Conservation (phyloP, 768 basidiomycete genomes). For the Boletus coccyginus region DNA sequence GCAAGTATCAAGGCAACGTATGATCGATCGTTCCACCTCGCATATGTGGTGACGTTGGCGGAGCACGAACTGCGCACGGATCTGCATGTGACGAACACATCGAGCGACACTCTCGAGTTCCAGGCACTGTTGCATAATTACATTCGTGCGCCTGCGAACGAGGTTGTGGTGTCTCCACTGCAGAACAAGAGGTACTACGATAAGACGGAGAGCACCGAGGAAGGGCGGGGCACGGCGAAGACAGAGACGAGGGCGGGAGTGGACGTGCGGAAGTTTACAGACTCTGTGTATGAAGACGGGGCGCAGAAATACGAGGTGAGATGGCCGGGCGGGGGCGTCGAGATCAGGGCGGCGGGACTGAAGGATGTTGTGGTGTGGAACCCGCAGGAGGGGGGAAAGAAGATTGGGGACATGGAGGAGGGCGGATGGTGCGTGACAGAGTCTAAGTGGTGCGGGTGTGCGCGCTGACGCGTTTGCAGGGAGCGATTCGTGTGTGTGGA, state of each 20-base stretch:
- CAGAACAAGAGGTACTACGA: constrained; percentile 69
- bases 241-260: constrained; percentile 60
- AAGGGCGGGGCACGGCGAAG: constrained; percentile 48
- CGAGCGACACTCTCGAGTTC: constrained; percentile 63
- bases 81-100: constrained; percentile 72
- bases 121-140: constrained; percentile 95
- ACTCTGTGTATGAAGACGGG: constrained; percentile 74
- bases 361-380: constrained; percentile 96
- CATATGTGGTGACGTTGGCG: constrained; percentile 78
- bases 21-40: constrained; percentile 63
- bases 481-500: constrained; percentile 88
- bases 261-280: constrained; percentile 64
- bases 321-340: constrained; percentile 58
- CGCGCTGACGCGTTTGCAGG: constrained; percentile 40
- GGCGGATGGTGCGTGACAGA: constrained; percentile 64
- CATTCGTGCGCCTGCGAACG: constrained; percentile 59
- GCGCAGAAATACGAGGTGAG: constrained; percentile 51
- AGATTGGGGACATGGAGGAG: constrained; percentile 87
- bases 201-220: constrained; percentile 66
- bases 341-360: constrained; percentile 51
- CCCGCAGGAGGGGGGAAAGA: constrained; percentile 69
- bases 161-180: constrained; percentile 63
- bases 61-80: constrained; percentile 74
- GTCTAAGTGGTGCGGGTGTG: neutral
- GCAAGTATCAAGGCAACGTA: constrained; percentile 57